Base-by-base conservation (phyloP, 1,284 basidiomycete genomes). In the Leccinum fuscescens region DNA sequence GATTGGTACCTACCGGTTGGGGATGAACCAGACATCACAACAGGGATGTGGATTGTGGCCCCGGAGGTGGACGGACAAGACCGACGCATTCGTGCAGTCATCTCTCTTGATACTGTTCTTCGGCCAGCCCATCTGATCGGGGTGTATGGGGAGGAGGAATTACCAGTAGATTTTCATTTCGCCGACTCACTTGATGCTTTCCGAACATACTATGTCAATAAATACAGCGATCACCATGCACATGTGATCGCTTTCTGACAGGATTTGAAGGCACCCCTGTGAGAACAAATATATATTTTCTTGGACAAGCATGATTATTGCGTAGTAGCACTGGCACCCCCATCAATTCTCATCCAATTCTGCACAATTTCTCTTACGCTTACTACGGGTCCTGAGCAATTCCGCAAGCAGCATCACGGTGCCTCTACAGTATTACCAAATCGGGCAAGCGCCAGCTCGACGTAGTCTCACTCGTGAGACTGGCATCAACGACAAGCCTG, bases 141-240 rank as follows among this genome's bases (percentile, higher is more conserved):
- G 3, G 48, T 56, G 1, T 62, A 55, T 35, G 42, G 60, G 1
- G 39, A 20, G 15, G 33, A 56, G 6, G 3, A 14, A 2, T 1
- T 62, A 12, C 57, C 54, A 1, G 33, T 14, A 1, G 6, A 49
- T 4, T 55, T 62, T 42, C 29, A 54, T 27, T 53, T n/a, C 17
- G 3, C 49, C 0, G 42, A 56, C 11, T 29, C 33, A 22, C 42
- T 59, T 3, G 54, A 59, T 20, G 53, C 55, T 6, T 62, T 60
- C 24, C n/a, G 7, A 1, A 29, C 58, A 9, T 62, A 54, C 6
- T 62, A 62, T 31, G 51, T 62, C 11, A 62, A 62, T n/a, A 62
- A 62, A 31, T 62, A 56, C 20, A 54, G 54, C 4, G 61, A 62
- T 17, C 39, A 62, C 22, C 54, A 59, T 50, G 6, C 54, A 22